Evolutionary conservation across 441 rosid species (phyloP).

Genomic region (Adansonia gregorii): DNA sequence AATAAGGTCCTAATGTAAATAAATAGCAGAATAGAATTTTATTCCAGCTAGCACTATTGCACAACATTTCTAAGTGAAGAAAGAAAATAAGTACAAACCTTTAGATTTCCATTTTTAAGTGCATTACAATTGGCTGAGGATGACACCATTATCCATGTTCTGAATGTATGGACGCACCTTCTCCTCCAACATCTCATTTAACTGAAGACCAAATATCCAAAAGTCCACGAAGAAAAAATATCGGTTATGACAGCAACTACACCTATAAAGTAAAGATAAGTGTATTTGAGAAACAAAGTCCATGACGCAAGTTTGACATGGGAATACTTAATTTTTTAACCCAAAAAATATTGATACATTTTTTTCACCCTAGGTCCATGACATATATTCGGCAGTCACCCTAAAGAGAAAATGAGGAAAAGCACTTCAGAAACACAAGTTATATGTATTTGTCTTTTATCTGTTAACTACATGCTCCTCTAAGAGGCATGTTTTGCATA

Average conservation of each 20-base stretch:
- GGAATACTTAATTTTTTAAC: too few relatives aligned
- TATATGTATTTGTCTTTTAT: background rate
- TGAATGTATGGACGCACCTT: constrained; percentile 72
- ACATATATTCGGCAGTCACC: too few relatives aligned
- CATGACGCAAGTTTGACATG: too few relatives aligned
- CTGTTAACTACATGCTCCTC: too few relatives aligned
- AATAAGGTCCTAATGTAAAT: background rate
- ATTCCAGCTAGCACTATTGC: background rate
- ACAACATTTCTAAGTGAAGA: background rate
- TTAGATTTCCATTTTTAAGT: constrained; percentile 38
- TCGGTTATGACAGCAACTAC: background rate
- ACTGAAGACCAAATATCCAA: constrained; percentile 42
- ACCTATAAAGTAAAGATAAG: background rate
- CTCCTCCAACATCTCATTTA: constrained; percentile 83
- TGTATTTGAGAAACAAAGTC: too few relatives aligned
- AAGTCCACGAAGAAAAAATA: background rate
- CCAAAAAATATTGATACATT: too few relatives aligned
- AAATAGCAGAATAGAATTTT: background rate
- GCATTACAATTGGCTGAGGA: constrained; percentile 62
- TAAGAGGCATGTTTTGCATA: too few relatives aligned
- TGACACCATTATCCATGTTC: constrained; percentile 47
- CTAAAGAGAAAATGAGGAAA: background rate
- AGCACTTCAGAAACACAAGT: background rate
- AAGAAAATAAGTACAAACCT: constrained; percentile 15
- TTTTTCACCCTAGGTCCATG: too few relatives aligned